Evolutionary conservation across 2,329 filamentous ascomycete genomes (phyloP).

Genomic region (Claviceps maximensis): DNA sequence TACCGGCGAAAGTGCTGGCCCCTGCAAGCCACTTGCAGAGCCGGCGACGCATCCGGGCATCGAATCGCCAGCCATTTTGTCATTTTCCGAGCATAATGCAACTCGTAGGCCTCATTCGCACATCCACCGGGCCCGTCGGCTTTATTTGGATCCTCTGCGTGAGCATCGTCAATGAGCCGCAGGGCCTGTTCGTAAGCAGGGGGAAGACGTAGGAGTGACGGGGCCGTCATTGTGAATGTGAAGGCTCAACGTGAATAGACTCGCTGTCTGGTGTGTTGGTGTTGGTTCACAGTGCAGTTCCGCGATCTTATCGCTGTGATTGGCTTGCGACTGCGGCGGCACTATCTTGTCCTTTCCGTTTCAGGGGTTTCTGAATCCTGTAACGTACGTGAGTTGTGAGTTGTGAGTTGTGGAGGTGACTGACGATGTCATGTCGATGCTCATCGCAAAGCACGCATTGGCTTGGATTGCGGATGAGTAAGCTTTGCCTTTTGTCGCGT

Average conservation of each 20-base stretch:
- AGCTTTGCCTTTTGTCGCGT: too few relatives aligned
- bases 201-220: background rate
- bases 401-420: too few relatives aligned
- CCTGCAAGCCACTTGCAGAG: conserved; percentile 62
- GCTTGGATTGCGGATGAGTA: too few relatives aligned
- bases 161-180: conserved; percentile 56
- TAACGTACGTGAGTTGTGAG: too few relatives aligned
- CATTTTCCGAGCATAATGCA: conserved; percentile 73
- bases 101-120: conserved; percentile 52
- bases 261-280: too few relatives aligned
- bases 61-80: conserved; percentile 55
- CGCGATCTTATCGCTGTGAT: too few relatives aligned
- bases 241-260: too few relatives aligned
- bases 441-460: background rate
- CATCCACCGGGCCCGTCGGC: conserved; percentile 29
- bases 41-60: conserved; percentile 47
- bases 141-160: conserved; percentile 22
- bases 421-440: too few relatives aligned
- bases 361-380: too few relatives aligned
- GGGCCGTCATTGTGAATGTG: background rate
- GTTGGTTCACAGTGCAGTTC: too few relatives aligned
- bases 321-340: too few relatives aligned
- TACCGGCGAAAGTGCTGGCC: conserved; percentile 70
- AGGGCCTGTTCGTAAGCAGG: conserved; percentile 37
- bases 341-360: too few relatives aligned